phyloP scores from a whole-genome alignment of 768 basidiomycete genomes.

The Tricholoma sp. region DNA sequence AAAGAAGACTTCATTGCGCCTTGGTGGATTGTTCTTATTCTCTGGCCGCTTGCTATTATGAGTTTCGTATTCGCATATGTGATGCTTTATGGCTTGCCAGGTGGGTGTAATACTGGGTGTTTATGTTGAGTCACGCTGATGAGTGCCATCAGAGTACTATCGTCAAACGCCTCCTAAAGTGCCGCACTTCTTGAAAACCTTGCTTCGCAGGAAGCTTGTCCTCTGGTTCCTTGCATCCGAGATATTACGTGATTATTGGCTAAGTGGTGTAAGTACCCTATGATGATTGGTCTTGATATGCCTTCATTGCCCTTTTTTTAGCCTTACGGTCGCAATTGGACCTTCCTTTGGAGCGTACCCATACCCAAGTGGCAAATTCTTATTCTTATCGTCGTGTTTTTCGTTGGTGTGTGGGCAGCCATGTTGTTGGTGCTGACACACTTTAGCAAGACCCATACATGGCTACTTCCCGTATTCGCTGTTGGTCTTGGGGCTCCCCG shows the following conservation, averaged over 20 bases:
- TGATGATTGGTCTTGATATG: not conserved
- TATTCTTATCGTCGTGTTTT: constrained; percentile 77
- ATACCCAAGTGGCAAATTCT: constrained; percentile 83
- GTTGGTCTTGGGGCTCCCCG: constrained; percentile 90
- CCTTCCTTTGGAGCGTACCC: constrained; percentile 83
- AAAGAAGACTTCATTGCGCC: constrained; percentile 54
- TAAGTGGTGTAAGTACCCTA: constrained; percentile 65
- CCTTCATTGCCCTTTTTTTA: constrained; percentile 20
- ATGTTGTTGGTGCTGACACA: constrained; percentile 72
- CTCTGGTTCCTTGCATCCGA: constrained; percentile 95
- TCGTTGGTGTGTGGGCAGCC: constrained; percentile 79
- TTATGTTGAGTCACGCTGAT: constrained; percentile 3
- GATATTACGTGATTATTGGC: constrained; percentile 87
- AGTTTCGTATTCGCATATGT: constrained; percentile 76
- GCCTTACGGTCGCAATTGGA: constrained; percentile 94
- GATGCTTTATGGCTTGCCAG: constrained; percentile 83
- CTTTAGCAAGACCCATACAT: constrained; percentile 92
- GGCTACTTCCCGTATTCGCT: constrained; percentile 92
- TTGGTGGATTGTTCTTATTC: constrained; percentile 78
- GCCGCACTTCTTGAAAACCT: constrained; percentile 83
- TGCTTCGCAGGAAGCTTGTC: constrained; percentile 88
- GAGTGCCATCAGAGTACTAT: constrained; percentile 60
- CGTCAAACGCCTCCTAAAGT: constrained; percentile 93
- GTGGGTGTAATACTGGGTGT: constrained; percentile 31
- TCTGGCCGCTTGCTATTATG: constrained; percentile 78